These are phyloP conservation scores for Chrysopogon serrulatus DNA, from an alignment of 176 grass and related monocot species.

Conservation along the genomic window DNA sequence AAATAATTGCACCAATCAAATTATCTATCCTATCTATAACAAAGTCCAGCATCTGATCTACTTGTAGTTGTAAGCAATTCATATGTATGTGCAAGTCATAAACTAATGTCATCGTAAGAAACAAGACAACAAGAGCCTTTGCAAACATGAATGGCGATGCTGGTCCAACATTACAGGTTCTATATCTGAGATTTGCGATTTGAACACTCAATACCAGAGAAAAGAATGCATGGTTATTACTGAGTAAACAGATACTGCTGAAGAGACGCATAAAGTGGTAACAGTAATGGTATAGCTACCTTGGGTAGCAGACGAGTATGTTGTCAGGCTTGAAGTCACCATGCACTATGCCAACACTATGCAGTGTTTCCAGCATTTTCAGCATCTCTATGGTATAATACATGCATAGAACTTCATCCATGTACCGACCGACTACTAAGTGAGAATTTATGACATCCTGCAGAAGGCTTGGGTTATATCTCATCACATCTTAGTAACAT, in stretches of 20 bases:
- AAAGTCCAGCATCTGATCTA: not conserved
- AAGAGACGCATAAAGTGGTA: not conserved
- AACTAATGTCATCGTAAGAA: not conserved
- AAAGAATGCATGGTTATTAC: not conserved
- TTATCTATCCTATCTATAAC: not conserved
- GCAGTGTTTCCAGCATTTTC: constrained; percentile 71
- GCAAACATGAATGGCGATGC: not conserved
- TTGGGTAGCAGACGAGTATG: constrained; percentile 78
- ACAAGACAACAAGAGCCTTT: not conserved
- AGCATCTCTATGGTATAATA: constrained; percentile 98
- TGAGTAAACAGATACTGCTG: not conserved
- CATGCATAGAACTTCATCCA: constrained; percentile 91
- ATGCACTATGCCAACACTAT: constrained; percentile 73
- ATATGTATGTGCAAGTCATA: not conserved
- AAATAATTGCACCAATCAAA: not conserved
- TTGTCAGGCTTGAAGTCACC: constrained; percentile 98
- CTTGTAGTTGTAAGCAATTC: not conserved
- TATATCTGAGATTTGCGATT: not conserved
- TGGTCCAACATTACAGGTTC: not conserved
- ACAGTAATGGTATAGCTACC: constrained; percentile 42
- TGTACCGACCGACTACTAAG: constrained; percentile 43
- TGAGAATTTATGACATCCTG: constrained; percentile 92
- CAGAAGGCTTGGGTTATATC: not conserved
- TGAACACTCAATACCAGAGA: not conserved
- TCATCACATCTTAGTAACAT: constrained; percentile 13